A percentile compares a stretch with the other conserved stretches of the same genome.
Evolutionary conservation across 169 alveolate species (phyloP).

Genomic region (Cryptosporidium canis): DNA sequence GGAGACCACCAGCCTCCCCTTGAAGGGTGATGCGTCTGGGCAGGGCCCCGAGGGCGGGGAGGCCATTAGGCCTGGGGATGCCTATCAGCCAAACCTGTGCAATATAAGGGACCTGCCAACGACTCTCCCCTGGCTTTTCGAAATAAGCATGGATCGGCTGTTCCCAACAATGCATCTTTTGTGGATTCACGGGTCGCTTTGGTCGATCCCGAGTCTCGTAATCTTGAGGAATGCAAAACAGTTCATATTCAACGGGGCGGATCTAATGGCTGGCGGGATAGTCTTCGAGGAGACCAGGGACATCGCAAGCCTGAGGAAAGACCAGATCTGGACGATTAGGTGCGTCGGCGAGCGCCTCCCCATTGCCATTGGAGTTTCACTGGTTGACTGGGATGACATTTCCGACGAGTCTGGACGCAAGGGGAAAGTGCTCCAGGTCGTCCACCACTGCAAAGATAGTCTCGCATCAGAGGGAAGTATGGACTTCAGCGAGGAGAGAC

Average conservation of each 20-base stretch:
- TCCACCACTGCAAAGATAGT: constrained; percentile 38
- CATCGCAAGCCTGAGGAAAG: constrained; percentile 11
- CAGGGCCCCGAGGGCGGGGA: not conserved
- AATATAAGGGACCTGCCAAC: constrained; percentile 12
- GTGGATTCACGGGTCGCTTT: constrained; percentile 28
- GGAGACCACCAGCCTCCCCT: not conserved
- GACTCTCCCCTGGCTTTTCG: constrained; percentile 40
- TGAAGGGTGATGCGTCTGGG: not conserved
- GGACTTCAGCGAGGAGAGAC: not conserved
- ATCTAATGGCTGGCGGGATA: constrained; percentile 53
- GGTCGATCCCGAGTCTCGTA: not conserved
- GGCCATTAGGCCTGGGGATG: not conserved
- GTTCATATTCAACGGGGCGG: constrained; percentile 64
- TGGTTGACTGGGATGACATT: constrained; percentile 65
- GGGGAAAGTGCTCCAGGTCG: constrained; percentile 26
- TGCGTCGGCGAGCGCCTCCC: constrained; percentile 30
- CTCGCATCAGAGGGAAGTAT: constrained; percentile 55
- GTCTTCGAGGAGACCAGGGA: not conserved
- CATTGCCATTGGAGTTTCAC: constrained; percentile 43
- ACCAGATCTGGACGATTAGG: constrained; percentile 49
- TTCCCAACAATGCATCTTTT: constrained; percentile 55
- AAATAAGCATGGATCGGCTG: not conserved
- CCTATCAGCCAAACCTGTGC: constrained; percentile 6
- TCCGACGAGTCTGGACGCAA: not conserved
- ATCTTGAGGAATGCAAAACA: constrained; percentile 16